These are phyloP conservation scores for Podaxis carcinomalis DNA, from an alignment of 768 basidiomycete species.

Conservation along the genomic window DNA sequence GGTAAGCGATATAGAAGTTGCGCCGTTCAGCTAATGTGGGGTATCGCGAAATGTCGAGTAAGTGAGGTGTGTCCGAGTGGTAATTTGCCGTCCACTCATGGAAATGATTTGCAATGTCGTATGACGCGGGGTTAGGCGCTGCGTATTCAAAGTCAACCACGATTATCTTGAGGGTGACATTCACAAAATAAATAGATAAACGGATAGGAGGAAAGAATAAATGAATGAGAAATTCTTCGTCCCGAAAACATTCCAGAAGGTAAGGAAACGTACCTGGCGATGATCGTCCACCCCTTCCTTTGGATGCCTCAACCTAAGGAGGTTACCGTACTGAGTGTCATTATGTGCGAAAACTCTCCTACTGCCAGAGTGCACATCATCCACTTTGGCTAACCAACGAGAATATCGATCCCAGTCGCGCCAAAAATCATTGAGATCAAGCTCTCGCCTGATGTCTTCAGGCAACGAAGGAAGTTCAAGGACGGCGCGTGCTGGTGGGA, in stretches of 20 bases:
- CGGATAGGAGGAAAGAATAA: constrained; percentile 6
- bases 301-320: constrained; percentile 63
- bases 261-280: constrained; percentile 53
- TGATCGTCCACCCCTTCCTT: constrained; percentile 64
- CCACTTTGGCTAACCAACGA: constrained; percentile 60
- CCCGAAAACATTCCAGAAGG: background rate
- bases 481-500: constrained; percentile 68
- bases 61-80: constrained; percentile 62
- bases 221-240: background rate
- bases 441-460: constrained; percentile 38
- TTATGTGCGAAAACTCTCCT: constrained; percentile 85
- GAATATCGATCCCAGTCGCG: constrained; percentile 66
- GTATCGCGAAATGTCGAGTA: constrained; percentile 61
- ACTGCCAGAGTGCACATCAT: constrained; percentile 55
- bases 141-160: constrained; percentile 99
- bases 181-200: background rate
- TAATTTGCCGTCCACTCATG: constrained; percentile 97
- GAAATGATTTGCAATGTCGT: constrained; percentile 96
- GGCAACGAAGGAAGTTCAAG: constrained; percentile 54
- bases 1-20: constrained; percentile 85
- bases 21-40: constrained; percentile 68
- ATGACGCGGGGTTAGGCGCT: constrained; percentile 85
- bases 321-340: constrained; percentile 94
- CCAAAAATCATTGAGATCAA: constrained; percentile 64
- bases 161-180: constrained; percentile 56